A percentile compares a stretch with the other conserved stretches of the same genome.
phyloP scores from a whole-genome alignment of 306 rosid genomes.

The Pyrus betulifolia region DNA sequence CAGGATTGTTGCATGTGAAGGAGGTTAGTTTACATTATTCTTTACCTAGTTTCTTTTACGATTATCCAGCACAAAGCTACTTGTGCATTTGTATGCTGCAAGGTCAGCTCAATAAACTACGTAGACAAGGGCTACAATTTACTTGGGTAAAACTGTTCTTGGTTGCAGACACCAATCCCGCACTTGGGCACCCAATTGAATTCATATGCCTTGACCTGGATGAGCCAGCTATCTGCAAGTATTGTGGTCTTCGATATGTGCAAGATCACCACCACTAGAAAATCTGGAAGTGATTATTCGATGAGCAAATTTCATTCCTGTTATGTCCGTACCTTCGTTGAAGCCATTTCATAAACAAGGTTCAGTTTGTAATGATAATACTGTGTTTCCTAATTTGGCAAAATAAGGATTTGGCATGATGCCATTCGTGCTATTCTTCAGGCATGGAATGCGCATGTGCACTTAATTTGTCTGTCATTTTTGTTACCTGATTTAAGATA shows the following conservation, averaged over 20 bases:
- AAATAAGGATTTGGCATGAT: slow-evolving; percentile 36
- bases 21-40: slow-evolving; percentile 45
- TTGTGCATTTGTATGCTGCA: not conserved
- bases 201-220: slow-evolving; percentile 74
- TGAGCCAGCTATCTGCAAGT: slow-evolving; percentile 87
- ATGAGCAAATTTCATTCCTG: slow-evolving; percentile 13
- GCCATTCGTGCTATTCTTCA: slow-evolving; percentile 13
- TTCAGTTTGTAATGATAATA: slow-evolving; percentile 21
- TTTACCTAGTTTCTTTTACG: not conserved
- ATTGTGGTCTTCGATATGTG: slow-evolving; percentile 71
- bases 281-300: not conserved
- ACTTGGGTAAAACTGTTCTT: slow-evolving; percentile 4
- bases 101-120: not conserved
- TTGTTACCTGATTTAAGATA: not conserved
- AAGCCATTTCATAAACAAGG: slow-evolving; percentile 10
- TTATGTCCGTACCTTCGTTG: slow-evolving; percentile 3
- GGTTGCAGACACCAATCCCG: slow-evolving; percentile 60
- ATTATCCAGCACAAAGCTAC: not conserved
- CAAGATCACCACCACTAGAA: slow-evolving; percentile 81
- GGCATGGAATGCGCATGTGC: not conserved
- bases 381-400: slow-evolving; percentile 16
- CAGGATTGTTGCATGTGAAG: slow-evolving; percentile 95
- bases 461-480: not conserved
- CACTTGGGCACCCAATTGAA: slow-evolving; percentile 94
- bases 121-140: not conserved